These are phyloP conservation scores for Metschnikowia hibisci DNA, from an alignment of 805 yeast species.

Conservation along the genomic window DNA sequence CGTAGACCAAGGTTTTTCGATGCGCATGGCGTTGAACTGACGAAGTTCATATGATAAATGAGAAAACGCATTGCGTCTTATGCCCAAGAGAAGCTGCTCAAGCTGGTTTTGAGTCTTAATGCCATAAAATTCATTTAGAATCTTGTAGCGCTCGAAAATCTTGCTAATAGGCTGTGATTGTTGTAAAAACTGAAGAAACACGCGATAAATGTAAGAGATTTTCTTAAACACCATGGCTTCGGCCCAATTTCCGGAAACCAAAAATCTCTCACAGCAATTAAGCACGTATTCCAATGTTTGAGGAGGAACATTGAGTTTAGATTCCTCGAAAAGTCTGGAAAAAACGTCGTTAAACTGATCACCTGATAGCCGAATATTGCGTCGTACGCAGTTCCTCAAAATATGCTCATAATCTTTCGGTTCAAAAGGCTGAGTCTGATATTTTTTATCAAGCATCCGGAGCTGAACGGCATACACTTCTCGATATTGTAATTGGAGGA, in stretches of 20 bases:
- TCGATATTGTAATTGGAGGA: constrained; percentile 19
- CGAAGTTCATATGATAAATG: constrained; percentile 17
- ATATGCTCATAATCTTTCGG: constrained; percentile 6
- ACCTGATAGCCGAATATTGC: constrained; percentile 20
- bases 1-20: constrained; percentile 9
- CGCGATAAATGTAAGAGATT: constrained; percentile 26
- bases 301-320: not conserved
- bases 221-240: constrained; percentile 22
- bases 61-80: constrained; percentile 11
- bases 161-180: constrained; percentile 13
- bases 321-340: constrained; percentile 3
- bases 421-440: not conserved
- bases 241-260: constrained; percentile 30
- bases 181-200: constrained; percentile 21
- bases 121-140: constrained; percentile 28
- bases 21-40: constrained; percentile 12
- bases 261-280: constrained; percentile 25
- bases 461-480: constrained; percentile 18
- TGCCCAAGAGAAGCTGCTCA: constrained; percentile 9
- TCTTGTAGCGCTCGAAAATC: constrained; percentile 16
- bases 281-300: constrained; percentile 16
- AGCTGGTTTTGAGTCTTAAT: constrained; percentile 16
- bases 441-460: constrained; percentile 4
- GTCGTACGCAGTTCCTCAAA: constrained; percentile 2
- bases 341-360: constrained; percentile 18